These are phyloP conservation scores for Tulasnella sp. DNA, from an alignment of 768 basidiomycete species.

Conservation along the genomic window DNA sequence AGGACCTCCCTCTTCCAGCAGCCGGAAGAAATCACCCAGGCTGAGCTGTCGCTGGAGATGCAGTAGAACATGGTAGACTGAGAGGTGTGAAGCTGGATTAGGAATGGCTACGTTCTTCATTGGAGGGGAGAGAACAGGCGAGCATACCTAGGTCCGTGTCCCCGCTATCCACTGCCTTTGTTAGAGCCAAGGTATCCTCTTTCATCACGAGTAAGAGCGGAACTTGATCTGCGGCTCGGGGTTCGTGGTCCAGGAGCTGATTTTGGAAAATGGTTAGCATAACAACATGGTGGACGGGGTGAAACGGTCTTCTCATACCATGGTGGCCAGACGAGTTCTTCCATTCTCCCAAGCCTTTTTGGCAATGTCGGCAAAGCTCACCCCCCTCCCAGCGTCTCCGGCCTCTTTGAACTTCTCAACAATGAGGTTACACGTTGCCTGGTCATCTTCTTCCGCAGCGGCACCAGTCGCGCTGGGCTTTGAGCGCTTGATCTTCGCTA, in stretches of 20 bases:
- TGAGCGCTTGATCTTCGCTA: slow-evolving; percentile 78
- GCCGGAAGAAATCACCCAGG: slow-evolving; percentile 87
- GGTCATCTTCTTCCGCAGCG: slow-evolving; percentile 59
- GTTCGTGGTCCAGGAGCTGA: slow-evolving; percentile 87
- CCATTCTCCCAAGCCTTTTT: slow-evolving; percentile 90
- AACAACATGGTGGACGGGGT: not conserved
- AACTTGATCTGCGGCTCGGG: slow-evolving; percentile 84
- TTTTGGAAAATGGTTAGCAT: not conserved
- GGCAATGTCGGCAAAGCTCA: slow-evolving; percentile 94
- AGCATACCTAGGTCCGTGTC: slow-evolving; percentile 86
- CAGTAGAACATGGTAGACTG: slow-evolving; percentile 91
- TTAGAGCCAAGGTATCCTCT: slow-evolving; percentile 80
- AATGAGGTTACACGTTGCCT: slow-evolving; percentile 72
- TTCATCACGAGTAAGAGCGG: slow-evolving; percentile 92
- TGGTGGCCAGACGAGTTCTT: slow-evolving; percentile 71
- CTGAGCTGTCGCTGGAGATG: slow-evolving; percentile 78
- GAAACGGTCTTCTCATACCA: slow-evolving; percentile 46
- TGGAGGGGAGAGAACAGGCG: not conserved
- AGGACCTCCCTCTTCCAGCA: slow-evolving; percentile 86
- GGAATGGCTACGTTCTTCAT: not conserved
- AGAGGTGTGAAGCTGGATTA: not conserved
- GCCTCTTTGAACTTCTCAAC: slow-evolving; percentile 86
- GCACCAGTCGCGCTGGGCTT: slow-evolving; percentile 52
- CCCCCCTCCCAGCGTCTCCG: slow-evolving; percentile 47
- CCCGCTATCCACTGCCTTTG: slow-evolving; percentile 89